These are phyloP conservation scores for Pezicula radicicola DNA, from an alignment of 2,329 filamentous ascomycete species.

Conservation along the genomic window DNA sequence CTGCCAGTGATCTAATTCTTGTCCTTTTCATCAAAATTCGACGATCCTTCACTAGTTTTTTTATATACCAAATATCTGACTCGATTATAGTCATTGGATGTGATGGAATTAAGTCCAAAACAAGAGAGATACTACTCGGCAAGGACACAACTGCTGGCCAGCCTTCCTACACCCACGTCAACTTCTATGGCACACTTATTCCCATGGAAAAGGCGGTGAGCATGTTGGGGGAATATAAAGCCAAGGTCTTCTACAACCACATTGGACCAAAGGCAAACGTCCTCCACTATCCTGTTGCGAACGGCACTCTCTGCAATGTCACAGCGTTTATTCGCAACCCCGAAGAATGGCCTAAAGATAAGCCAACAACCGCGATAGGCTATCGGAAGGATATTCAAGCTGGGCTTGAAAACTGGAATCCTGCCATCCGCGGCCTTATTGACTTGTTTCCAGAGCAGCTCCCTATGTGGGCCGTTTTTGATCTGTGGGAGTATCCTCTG, in stretches of 20 bases:
- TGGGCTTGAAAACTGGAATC: slow-evolving; percentile 37
- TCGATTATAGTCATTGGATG: slow-evolving; percentile 49
- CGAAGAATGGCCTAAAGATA: slow-evolving; percentile 23
- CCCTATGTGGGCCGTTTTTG: slow-evolving; percentile 49
- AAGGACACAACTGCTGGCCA: slow-evolving; percentile 37
- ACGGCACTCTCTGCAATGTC: slow-evolving; percentile 50
- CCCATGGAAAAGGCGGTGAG: slow-evolving; percentile 49
- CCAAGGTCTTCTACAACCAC: slow-evolving; percentile 47
- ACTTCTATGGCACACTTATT: slow-evolving; percentile 56
- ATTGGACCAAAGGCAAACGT: slow-evolving; percentile 52
- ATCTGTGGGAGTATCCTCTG: slow-evolving; percentile 48
- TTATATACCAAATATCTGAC: neutral
- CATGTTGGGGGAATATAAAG: slow-evolving; percentile 42
- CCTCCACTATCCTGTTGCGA: slow-evolving; percentile 55
- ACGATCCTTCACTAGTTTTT: neutral
- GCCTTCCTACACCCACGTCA: slow-evolving; percentile 49
- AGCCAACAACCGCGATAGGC: slow-evolving; percentile 33
- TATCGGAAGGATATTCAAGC: slow-evolving; percentile 27
- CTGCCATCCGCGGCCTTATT: neutral
- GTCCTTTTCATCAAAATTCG: too few relatives aligned
- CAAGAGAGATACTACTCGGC: slow-evolving; percentile 48
- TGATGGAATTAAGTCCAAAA: slow-evolving; percentile 58
- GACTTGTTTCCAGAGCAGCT: slow-evolving; percentile 33
- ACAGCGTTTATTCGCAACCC: slow-evolving; percentile 42
- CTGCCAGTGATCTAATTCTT: too few relatives aligned